Evolutionary conservation across 2,329 filamentous ascomycete genomes (phyloP).

Genomic region (Cercospora berteroae): DNA sequence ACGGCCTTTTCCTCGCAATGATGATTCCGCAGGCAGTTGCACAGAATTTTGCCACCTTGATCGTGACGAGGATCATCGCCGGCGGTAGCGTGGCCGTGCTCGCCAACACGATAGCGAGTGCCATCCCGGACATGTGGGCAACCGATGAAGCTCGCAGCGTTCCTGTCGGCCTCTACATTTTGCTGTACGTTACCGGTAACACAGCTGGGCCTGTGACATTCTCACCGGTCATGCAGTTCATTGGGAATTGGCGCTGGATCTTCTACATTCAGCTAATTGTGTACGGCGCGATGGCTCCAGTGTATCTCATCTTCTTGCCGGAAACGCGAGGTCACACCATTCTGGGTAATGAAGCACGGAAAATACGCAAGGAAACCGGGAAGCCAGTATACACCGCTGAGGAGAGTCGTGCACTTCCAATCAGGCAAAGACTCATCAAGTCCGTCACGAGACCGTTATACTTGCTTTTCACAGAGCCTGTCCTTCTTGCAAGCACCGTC

Average conservation of each 20-base stretch:
- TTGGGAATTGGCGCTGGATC: conserved; percentile 41
- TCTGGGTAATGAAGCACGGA: conserved; percentile 41
- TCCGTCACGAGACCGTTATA: conserved; percentile 35
- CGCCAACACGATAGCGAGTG: conserved; percentile 39
- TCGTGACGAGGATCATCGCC: conserved; percentile 40
- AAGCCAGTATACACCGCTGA: conserved; percentile 34
- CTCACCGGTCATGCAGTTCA: conserved; percentile 35
- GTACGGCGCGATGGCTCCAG: conserved; percentile 45
- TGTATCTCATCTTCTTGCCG: conserved; percentile 43
- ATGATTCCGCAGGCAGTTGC: conserved; percentile 43
- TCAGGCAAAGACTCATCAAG: conserved; percentile 37
- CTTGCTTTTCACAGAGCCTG: conserved; percentile 51
- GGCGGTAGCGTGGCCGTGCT: conserved; percentile 40
- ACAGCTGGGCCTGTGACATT: conserved; percentile 41
- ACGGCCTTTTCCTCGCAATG: conserved; percentile 39
- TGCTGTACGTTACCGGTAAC: conserved; percentile 37
- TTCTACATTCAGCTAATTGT: conserved; percentile 45
- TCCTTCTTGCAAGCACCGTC: conserved; percentile 49
- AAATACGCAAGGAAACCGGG: conserved; percentile 36
- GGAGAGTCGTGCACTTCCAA: conserved; percentile 37
- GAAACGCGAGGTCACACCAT: conserved; percentile 52
- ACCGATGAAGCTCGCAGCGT: conserved; percentile 35
- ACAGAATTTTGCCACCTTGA: conserved; percentile 40
- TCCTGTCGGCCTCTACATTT: conserved; percentile 40
- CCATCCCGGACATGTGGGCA: conserved; percentile 43